A percentile compares a stretch with the other conserved stretches of the same genome.
phyloP scores from a whole-genome alignment of 306 rosid genomes.

The Begonia peltatifolia region DNA sequence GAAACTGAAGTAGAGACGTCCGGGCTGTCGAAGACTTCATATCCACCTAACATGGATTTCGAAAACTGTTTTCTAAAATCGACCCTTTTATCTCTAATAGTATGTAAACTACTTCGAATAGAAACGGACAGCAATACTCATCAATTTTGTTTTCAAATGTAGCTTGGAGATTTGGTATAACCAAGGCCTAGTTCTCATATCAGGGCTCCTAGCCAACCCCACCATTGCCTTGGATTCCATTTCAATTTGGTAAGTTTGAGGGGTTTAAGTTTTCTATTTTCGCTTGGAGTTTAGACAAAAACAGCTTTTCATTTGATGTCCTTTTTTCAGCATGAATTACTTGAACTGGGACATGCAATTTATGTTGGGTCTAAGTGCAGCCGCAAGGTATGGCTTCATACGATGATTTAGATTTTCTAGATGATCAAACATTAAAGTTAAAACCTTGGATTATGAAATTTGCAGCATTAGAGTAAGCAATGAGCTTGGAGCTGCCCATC shows the following conservation, averaged over 20 bases:
- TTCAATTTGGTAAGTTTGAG: constrained; percentile 29
- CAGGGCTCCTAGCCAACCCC: constrained; percentile 56
- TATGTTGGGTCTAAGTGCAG: constrained; percentile 59
- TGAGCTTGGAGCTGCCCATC: constrained; percentile 61
- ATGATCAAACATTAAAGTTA: too few species aligned
- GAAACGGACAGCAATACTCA: too few species aligned
- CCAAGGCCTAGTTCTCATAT: constrained; percentile 65
- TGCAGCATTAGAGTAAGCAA: constrained; percentile 59
- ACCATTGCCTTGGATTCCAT: constrained; percentile 46
- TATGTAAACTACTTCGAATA: too few species aligned
- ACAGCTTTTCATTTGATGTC: not conserved
- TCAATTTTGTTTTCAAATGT: not conserved
- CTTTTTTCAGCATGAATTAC: constrained; percentile 45
- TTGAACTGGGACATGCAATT: constrained; percentile 52
- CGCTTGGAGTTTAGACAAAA: too few species aligned
- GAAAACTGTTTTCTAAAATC: too few species aligned
- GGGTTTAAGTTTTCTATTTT: too few species aligned
- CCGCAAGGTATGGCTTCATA: constrained; percentile 30
- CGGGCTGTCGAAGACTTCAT: too few species aligned
- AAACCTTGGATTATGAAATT: not conserved
- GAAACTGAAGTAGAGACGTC: too few species aligned
- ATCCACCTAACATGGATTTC: too few species aligned
- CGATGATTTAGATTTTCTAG: not conserved
- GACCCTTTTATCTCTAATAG: too few species aligned
- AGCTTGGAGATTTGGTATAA: constrained; percentile 74